These are phyloP conservation scores for Dipodascopsis uninucleata DNA, from an alignment of 805 yeast genomes.

Conservation along the genomic window DNA sequence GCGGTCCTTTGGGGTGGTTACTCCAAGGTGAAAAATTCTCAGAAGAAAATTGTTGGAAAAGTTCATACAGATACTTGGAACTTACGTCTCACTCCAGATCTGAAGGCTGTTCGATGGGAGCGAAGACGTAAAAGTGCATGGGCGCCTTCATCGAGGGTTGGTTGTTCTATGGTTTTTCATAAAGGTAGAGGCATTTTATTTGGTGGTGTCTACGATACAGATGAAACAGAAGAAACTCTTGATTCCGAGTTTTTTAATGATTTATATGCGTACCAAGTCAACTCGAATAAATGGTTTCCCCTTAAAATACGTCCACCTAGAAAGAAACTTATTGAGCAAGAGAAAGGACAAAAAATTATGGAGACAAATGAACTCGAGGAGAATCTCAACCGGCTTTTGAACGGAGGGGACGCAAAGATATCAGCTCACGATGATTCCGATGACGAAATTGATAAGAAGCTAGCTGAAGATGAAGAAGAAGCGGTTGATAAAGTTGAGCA, in stretches of 20 bases:
- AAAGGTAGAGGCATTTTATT: constrained; percentile 88
- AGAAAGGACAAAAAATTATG: constrained; percentile 50
- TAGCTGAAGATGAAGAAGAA: constrained; percentile 37
- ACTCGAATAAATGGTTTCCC: constrained; percentile 83
- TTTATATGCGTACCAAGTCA: constrained; percentile 76
- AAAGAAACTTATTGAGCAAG: constrained; percentile 43
- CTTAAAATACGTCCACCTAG: constrained; percentile 60
- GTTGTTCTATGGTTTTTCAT: constrained; percentile 83
- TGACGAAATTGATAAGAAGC: constrained; percentile 34
- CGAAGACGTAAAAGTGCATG: constrained; percentile 84
- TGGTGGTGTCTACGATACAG: constrained; percentile 94
- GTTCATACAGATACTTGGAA: constrained; percentile 83
- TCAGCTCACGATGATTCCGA: constrained; percentile 19
- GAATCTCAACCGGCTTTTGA: constrained; percentile 52
- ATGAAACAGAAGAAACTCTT: constrained; percentile 89
- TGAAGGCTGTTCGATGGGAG: constrained; percentile 78
- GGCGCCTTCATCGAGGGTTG: constrained; percentile 91
- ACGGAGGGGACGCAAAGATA: constrained; percentile 28
- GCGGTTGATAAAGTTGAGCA: constrained; percentile 45
- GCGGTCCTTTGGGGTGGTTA: constrained; percentile 90
- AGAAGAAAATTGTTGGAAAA: constrained; percentile 87
- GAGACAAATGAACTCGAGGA: constrained; percentile 71
- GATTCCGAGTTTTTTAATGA: constrained; percentile 82
- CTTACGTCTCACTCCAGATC: constrained; percentile 79
- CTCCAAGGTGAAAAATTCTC: constrained; percentile 79